Evolutionary conservation across 345 rosid species (phyloP).

Genomic region (Eucalyptus erythrocorys): DNA sequence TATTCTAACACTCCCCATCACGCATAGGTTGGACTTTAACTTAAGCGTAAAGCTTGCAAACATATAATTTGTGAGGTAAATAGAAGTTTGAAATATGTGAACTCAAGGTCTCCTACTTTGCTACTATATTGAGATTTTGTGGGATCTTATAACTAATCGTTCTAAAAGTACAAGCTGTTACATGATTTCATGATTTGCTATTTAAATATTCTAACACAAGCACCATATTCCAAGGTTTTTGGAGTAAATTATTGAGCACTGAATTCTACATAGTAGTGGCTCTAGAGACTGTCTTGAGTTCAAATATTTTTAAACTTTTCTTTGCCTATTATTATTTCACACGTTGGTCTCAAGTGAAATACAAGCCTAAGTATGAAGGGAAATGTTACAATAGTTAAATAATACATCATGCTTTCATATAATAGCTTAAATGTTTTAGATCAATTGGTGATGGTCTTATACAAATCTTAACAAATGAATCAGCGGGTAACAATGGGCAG

Average conservation of each 20-base stretch:
- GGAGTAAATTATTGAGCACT: not conserved
- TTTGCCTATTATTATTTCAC: no score
- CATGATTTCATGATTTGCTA: accelerated
- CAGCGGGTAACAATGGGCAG: not conserved
- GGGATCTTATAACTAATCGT: not conserved
- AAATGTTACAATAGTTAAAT: not conserved
- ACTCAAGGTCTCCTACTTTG: not conserved
- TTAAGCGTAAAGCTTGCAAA: accelerated
- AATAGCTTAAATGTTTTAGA: no score
- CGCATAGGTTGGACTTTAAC: not conserved
- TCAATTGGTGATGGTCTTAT: not conserved
- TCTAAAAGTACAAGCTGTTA: not conserved
- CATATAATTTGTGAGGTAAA: not conserved
- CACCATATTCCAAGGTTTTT: not conserved
- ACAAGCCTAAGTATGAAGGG: not conserved
- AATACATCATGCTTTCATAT: no score
- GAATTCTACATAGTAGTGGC: not conserved
- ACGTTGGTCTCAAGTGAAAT: not conserved
- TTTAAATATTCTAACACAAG: not conserved
- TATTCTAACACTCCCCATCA: not conserved
- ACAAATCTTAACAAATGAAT: no score
- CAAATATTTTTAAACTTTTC: no score
- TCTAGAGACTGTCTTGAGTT: no score
- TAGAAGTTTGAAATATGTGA: not conserved
- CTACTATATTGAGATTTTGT: not conserved